Conservation (phyloP, 768 basidiomycete genomes). For the Mycena leptocephala region DNA sequence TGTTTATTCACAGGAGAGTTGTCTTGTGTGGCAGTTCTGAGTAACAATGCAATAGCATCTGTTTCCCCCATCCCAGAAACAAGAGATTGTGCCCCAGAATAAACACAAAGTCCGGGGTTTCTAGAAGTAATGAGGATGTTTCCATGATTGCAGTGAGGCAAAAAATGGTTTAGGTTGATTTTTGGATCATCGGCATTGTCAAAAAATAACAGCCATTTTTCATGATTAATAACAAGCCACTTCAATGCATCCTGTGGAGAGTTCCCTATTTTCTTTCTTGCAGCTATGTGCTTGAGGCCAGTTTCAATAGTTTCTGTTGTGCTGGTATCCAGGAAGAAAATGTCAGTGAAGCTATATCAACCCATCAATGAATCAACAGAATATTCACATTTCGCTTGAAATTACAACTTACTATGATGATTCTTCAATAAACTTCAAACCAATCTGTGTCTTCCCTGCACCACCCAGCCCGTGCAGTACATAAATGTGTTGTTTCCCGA, state of each 20-base stretch:
- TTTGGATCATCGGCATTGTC: slow-evolving; percentile 14
- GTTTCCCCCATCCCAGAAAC: neutral
- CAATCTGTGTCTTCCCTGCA: slow-evolving; percentile 26
- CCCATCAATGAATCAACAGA: too few relatives aligned
- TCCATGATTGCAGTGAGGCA: slow-evolving; percentile 18
- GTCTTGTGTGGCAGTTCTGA: neutral
- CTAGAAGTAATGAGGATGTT: slow-evolving; percentile 27
- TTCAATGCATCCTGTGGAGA: neutral
- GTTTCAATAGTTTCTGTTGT: neutral
- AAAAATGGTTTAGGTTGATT: neutral
- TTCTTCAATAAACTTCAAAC: slow-evolving; percentile 13
- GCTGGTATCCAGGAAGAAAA: slow-evolving; percentile 7
- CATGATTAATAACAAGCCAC: neutral
- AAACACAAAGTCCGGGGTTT: neutral
- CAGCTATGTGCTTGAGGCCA: neutral
- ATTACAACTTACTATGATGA: neutral
- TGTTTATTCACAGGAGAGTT: neutral
- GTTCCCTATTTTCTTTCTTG: neutral
- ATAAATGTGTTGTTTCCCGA: neutral
- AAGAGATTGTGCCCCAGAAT: neutral
- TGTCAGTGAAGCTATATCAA: slow-evolving; percentile 16
- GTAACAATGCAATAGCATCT: too few relatives aligned
- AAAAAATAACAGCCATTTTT: too few relatives aligned
- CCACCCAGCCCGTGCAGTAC: too few relatives aligned
- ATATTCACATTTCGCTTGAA: too few relatives aligned